Evolutionary conservation across 331 rosid genomes (phyloP).

Genomic region (Pyracantha coccinea): DNA sequence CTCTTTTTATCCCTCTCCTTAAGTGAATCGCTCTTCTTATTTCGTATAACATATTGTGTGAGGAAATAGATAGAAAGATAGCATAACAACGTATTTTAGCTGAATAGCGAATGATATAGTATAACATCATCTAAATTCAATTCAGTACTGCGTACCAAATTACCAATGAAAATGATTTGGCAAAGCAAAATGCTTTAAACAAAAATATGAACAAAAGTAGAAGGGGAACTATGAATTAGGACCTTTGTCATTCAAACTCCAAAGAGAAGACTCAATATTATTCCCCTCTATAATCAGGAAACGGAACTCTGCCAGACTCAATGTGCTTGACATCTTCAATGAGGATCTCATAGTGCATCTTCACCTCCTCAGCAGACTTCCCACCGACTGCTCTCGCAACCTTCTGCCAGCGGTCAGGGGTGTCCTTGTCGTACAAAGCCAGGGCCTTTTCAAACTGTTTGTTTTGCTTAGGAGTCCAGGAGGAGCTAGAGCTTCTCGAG

Average conservation of each 20-base stretch:
- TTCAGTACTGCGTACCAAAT: background rate
- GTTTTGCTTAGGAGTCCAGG: conserved; percentile 69
- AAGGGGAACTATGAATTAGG: background rate
- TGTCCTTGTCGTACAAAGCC: conserved; percentile 67
- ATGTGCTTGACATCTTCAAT: conserved; percentile 61
- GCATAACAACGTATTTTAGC: too few relatives aligned
- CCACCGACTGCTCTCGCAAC: conserved; percentile 53
- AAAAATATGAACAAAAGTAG: background rate
- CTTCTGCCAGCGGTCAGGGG: conserved; percentile 83
- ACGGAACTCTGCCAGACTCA: conserved; percentile 59
- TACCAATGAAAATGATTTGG: background rate
- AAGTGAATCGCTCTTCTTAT: background rate
- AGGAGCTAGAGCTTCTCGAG: conserved; percentile 24
- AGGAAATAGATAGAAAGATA: too few relatives aligned
- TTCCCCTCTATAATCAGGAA: conserved; percentile 44
- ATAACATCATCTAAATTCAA: background rate
- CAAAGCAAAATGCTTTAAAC: background rate
- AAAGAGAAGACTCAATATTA: background rate
- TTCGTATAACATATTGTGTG: too few relatives aligned
- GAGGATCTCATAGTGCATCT: conserved; percentile 61
- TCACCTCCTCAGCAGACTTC: conserved; percentile 72
- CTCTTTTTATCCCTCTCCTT: background rate
- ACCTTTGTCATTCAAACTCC: background rate
- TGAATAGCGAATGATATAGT: too few relatives aligned
- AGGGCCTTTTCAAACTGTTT: conserved; percentile 68